These are phyloP conservation scores for Trifolium subterraneum DNA, from an alignment of 306 rosid genomes.

Conservation along the genomic window DNA sequence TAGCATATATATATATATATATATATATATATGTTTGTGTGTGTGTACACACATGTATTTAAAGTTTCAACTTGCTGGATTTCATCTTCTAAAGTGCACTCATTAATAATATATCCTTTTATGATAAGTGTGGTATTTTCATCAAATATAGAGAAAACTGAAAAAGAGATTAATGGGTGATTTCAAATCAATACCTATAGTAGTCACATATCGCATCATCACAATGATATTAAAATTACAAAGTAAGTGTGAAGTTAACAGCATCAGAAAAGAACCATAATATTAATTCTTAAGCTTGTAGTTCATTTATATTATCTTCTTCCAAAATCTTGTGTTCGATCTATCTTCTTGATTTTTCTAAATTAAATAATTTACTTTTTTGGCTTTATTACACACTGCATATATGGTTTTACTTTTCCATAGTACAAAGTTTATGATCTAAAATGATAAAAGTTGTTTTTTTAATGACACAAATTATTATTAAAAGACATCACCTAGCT, in stretches of 20 bases:
- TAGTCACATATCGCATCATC: neutral
- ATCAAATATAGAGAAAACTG: too few species aligned
- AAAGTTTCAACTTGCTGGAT: neutral
- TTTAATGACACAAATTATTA: too few species aligned
- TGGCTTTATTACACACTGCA: constrained; percentile 20
- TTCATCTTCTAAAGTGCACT: neutral
- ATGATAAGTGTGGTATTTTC: neutral
- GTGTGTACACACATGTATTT: neutral
- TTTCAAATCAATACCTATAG: neutral
- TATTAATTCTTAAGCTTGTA: neutral
- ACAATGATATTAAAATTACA: neutral
- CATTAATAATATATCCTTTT: neutral
- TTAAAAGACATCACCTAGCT: too few species aligned
- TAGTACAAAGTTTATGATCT: neutral
- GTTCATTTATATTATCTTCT: constrained; percentile 6
- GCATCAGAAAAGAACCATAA: neutral
- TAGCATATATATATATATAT: too few species aligned
- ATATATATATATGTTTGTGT: too few species aligned
- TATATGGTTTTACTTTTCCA: constrained; percentile 13
- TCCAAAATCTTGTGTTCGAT: constrained; percentile 37
- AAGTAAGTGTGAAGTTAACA: too few species aligned
- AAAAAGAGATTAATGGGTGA: neutral
- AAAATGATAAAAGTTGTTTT: too few species aligned
- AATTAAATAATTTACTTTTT: constrained; percentile 35
- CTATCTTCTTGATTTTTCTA: constrained; percentile 6